A percentile compares a stretch with the other conserved stretches of the same genome.
Evolutionary conservation across 1,139 yeast genomes (phyloP).

Genomic region (Yamadazyma triangularis): DNA sequence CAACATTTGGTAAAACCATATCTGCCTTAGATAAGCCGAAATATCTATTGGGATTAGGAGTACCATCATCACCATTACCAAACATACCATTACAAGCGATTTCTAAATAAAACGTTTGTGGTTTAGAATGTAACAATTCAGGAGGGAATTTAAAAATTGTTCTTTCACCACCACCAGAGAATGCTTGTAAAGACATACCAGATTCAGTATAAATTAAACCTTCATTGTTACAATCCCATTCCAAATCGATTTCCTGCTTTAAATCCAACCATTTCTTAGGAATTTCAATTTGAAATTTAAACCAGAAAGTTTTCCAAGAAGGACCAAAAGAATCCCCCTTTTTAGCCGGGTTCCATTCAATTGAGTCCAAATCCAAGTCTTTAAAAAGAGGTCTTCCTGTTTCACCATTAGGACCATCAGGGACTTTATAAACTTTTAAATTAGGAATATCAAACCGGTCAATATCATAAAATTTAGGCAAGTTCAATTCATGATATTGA

Average conservation of each 20-base stretch:
- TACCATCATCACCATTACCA: constrained; percentile 67
- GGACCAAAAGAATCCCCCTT: constrained; percentile 88
- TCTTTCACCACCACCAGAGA: constrained; percentile 83
- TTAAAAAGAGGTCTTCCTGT: constrained; percentile 72
- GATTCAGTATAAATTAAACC: constrained; percentile 67
- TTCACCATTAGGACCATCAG: constrained; percentile 41
- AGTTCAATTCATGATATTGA: constrained; percentile 61
- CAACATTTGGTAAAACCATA: constrained; percentile 72
- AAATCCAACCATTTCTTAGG: constrained; percentile 56
- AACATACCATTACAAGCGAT: constrained; percentile 94
- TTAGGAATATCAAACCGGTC: constrained; percentile 46
- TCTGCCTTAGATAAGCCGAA: constrained; percentile 70
- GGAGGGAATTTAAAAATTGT: constrained; percentile 67
- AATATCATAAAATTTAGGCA: constrained; percentile 78
- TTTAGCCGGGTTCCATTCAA: constrained; percentile 55
- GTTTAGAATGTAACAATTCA: constrained; percentile 36
- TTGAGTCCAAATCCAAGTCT: constrained; percentile 43
- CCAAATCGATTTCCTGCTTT: constrained; percentile 55
- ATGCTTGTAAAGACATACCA: constrained; percentile 75
- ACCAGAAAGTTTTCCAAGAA: constrained; percentile 97
- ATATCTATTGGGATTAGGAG: constrained; percentile 61
- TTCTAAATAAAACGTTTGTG: constrained; percentile 66
- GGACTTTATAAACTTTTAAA: constrained; percentile 60
- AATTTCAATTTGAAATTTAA: constrained; percentile 57
- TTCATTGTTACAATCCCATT: constrained; percentile 87